Conservation (phyloP, 2,329 filamentous ascomycete species). For the Venturia oleaginea region DNA sequence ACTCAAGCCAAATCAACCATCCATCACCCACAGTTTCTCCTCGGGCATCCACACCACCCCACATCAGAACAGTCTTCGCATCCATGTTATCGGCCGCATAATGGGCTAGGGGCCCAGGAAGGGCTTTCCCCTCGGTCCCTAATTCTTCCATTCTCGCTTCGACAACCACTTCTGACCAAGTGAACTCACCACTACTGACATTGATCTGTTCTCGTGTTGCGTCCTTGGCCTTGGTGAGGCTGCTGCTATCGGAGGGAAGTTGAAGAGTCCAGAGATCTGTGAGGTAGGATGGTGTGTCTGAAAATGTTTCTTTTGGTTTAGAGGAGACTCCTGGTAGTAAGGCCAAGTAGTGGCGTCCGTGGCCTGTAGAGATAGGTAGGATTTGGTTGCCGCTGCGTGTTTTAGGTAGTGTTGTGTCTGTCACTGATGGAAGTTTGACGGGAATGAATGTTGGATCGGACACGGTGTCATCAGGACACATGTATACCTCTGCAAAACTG, state of each 20-base stretch:
- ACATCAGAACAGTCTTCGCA: background rate
- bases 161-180: background rate
- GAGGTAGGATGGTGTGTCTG: background rate
- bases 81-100: background rate
- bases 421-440: background rate
- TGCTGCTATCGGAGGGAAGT: background rate
- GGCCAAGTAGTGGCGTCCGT: slow-evolving; percentile 7
- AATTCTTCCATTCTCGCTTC: slow-evolving; percentile 1
- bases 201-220: background rate
- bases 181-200: background rate
- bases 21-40: slow-evolving; percentile 8
- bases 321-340: background rate
- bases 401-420: background rate
- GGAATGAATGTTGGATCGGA: background rate
- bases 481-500: background rate
- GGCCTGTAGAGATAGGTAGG: background rate
- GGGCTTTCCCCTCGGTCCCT: background rate
- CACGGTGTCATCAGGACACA: background rate
- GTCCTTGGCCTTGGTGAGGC: background rate
- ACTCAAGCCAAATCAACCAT: slow-evolving; percentile 2
- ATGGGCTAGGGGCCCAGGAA: background rate
- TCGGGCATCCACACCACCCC: slow-evolving; percentile 6
- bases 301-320: background rate
- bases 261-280: slow-evolving; percentile 5
- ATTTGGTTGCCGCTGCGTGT: background rate